Conservation (phyloP, 1,139 yeast genomes). For the Debaryomycetaceae sp. region DNA sequence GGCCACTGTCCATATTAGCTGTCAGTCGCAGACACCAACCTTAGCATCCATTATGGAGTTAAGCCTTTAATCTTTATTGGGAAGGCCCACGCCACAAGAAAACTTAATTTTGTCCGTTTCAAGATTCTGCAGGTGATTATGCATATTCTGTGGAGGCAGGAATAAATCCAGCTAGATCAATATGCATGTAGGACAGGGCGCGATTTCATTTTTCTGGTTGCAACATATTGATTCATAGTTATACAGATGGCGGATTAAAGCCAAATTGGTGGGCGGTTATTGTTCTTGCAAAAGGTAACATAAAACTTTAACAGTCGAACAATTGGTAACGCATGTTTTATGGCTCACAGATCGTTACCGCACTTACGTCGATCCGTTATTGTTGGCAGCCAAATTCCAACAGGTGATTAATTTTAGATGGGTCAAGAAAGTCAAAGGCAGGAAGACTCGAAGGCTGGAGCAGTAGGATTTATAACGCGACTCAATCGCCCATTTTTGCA, state of each 20-base stretch:
- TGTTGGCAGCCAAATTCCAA: too few species aligned
- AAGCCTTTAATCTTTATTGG: too few species aligned
- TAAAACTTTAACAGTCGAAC: background rate
- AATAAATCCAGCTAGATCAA: background rate
- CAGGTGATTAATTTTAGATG: too few species aligned
- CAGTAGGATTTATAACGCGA: background rate
- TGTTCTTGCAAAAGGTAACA: background rate
- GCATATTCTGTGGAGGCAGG: background rate
- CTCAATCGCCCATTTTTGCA: background rate
- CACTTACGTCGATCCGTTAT: background rate
- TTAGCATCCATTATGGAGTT: too few species aligned
- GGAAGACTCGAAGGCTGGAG: too few species aligned
- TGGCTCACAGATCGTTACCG: background rate
- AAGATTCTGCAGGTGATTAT: background rate
- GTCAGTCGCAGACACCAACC: too few species aligned
- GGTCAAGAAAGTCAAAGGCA: too few species aligned
- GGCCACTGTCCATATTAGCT: too few species aligned
- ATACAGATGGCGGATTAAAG: background rate
- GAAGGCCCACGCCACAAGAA: background rate
- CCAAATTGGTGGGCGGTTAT: background rate
- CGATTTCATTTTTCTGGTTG: background rate
- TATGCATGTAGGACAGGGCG: background rate
- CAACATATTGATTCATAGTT: background rate
- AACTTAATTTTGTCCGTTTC: background rate
- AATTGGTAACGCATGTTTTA: background rate